Evolutionary conservation across 1,284 basidiomycete species (phyloP), one percentile per base, ranked within the genome.

Genomic region (Pseudozyma thailandica): DNA sequence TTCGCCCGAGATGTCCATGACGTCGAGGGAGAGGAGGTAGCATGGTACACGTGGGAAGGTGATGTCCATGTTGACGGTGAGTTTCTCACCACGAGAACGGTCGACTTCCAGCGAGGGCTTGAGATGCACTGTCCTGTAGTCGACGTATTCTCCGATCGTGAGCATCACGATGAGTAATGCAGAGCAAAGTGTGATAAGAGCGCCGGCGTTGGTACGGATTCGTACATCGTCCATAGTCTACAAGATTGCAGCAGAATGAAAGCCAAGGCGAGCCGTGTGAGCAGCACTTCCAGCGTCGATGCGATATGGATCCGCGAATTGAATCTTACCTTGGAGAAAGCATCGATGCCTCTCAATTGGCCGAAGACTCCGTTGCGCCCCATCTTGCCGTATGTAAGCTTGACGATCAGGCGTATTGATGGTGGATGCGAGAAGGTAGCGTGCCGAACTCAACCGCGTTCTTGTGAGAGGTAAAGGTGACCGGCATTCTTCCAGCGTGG

Each of bases 1-100:
- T 85, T 98, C 95, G 26, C 96, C 96, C 57, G 91, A 93, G 66
- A 98, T 96, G 82, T 99, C 96, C 92, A 97, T 96, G 51, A 98
- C 89, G 83, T 98, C 96, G 53, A 98, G 53, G 47, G 72, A 75
- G 25, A 82, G 60, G 20, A 82, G 55, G 85, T 96, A 98, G 85
- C 96, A 99, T 30, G 96, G 96, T 27, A 99, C 94, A 72, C 93
- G 88, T 0, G 96, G 95, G 85, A 98, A 99, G 2, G 92, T 93
- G 58, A 99, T 86, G 82, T 98, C 94, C 85, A 99, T 86, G 80
- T 90, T 90, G 43, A 97, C 92, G 12, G 91, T 92, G 72, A 98
- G 85, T 83, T 92, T 93, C 86, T 98, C 94, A 47, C 94, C 95
- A 81, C 96, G 87, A 77, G 92, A 93, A 83, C 90, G 88, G 87